phyloP scores from a whole-genome alignment of 192 early-diverging fungal genomes.

The Radiomyces spectabilis region DNA sequence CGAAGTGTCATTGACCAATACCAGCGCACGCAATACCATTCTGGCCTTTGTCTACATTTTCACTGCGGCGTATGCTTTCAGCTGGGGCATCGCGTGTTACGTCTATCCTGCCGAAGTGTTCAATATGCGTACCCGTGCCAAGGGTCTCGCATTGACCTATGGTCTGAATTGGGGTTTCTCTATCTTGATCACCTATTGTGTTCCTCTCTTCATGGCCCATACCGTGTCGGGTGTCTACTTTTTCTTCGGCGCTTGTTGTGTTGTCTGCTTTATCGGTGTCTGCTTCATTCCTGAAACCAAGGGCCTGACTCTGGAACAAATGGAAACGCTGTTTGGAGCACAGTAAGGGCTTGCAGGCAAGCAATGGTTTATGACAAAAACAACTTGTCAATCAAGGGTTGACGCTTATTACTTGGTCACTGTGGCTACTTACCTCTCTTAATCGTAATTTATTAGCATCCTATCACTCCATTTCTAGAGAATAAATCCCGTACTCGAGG shows the following conservation, averaged over 20 bases:
- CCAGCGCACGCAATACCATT: constrained; percentile 12
- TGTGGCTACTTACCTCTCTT: neutral
- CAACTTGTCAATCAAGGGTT: neutral
- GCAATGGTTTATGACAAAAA: neutral
- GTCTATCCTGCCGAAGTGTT: constrained; percentile 25
- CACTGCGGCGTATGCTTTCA: constrained; percentile 12
- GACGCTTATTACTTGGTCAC: neutral
- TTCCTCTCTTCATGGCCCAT: constrained; percentile 21
- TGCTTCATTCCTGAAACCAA: constrained; percentile 79
- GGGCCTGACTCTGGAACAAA: constrained; percentile 74
- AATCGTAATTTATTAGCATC: neutral
- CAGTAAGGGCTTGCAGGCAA: neutral
- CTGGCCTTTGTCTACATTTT: constrained; percentile 28
- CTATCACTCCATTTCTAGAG: neutral
- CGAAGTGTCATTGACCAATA: constrained; percentile 6
- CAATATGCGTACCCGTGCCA: constrained; percentile 27
- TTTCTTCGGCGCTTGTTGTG: constrained; percentile 26
- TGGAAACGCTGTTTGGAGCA: constrained; percentile 66
- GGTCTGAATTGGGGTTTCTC: constrained; percentile 27
- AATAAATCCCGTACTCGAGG: neutral
- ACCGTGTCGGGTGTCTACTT: constrained; percentile 29
- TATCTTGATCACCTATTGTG: constrained; percentile 24
- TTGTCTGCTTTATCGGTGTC: constrained; percentile 35
- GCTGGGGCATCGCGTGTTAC: constrained; percentile 17
- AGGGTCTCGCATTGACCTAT: constrained; percentile 20